Base-by-base conservation (phyloP, 495 filamentous ascomycete genomes). In the Sabuloglossum arenarium region DNA sequence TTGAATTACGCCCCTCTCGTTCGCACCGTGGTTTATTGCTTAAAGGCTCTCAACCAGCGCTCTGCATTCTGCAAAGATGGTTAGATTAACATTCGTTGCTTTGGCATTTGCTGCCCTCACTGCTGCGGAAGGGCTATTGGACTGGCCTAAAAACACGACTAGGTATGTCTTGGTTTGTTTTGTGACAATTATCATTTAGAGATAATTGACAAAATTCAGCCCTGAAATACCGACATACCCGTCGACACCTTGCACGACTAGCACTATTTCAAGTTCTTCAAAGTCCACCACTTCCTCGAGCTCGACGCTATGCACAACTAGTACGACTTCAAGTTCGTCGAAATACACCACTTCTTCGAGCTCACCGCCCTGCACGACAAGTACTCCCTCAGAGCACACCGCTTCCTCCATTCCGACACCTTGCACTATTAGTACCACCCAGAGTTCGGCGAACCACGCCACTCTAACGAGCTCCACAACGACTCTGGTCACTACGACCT, bases 241-340 rank as follows among this genome's bases (percentile, higher is more conserved):
- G 58, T 55, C 27, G 31, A 54, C 56, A 71, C 65, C 49, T 56
- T 65, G 58, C 58, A 61, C 50, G 65, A 67, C 51, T 60, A 63
- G 34, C 69, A 69, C 37, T 63, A 68, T 60, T 67, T 65, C 29
- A 69, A 65, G 25, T 73, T 72, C 42, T 73, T 72, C 63, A 71
- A n/a, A n/a, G n/a, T n/a, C 72, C 31, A 71, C 74, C 49, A 67
- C 70, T 58, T 66, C n/a, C n/a, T n/a, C 52, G 11, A 50, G 8
- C 46, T 50, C n/a, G 8, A 50, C 46, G 6, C n/a, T 19, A 27
- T 21, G n/a, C 19, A 50, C 46, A 6, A 50, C 46, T 27, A 8
- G 8, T 27, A 21, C 46, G 8, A 27, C 25, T 8, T 21, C 46
- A 50, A 50, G 8, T 27, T 8, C 46, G 6, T 50, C 8, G 8